Percentiles rank a stretch among this genome's conserved stretches.
Conservation (phyloP, 75 land plant genomes). For the Pinus taeda region DNA sequence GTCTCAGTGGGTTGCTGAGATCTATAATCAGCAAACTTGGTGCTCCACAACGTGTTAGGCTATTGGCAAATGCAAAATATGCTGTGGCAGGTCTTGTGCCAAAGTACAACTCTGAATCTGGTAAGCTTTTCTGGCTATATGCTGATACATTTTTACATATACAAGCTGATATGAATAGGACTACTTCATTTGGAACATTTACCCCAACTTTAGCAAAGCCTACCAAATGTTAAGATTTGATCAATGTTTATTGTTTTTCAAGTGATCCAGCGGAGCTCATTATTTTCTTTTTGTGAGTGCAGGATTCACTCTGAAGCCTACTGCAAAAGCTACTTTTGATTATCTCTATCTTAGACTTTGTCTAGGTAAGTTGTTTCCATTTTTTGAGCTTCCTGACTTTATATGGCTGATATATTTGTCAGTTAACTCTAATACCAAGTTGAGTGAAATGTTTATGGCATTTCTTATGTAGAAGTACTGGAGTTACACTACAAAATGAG, state of each 20-base stretch:
- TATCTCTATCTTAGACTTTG: conserved; percentile 7
- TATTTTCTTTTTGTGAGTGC: background rate
- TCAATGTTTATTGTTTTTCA: background rate
- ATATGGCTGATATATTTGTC: background rate
- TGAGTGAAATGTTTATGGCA: background rate
- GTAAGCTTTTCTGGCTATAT: conserved; percentile 16
- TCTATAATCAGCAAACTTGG: conserved; percentile 74
- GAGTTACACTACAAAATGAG: conserved; percentile 1
- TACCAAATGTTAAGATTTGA: background rate
- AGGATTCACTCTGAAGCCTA: background rate
- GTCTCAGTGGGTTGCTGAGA: conserved; percentile 75
- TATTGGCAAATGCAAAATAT: conserved; percentile 73
- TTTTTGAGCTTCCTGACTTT: background rate
- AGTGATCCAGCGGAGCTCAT: background rate
- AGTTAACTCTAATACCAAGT: background rate
- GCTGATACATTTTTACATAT: background rate
- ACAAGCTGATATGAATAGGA: background rate
- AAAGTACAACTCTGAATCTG: conserved; percentile 27
- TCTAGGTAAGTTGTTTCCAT: background rate
- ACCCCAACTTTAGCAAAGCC: background rate
- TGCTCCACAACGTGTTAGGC: conserved; percentile 49
- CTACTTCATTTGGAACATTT: no score
- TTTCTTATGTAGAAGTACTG: conserved; percentile 4
- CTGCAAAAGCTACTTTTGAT: background rate
- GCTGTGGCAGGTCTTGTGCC: conserved; percentile 62